phyloP scores from a whole-genome alignment of 2,329 filamentous ascomycete genomes.

The Alternaria burnsii region DNA sequence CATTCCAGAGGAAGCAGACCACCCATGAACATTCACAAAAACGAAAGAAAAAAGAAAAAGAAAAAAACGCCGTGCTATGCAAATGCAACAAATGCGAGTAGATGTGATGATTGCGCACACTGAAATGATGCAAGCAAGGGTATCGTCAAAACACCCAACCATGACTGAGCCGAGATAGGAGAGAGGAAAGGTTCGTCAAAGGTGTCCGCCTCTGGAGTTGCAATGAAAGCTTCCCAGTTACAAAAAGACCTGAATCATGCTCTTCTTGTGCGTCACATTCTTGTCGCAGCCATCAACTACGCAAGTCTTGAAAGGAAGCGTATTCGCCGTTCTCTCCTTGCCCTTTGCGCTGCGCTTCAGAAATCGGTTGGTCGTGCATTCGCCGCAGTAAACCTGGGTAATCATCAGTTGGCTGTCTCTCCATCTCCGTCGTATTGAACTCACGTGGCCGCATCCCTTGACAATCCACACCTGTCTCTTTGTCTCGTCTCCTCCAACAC shows the following conservation, averaged over 20 bases:
- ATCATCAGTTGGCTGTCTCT: background rate
- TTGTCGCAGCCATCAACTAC: slow-evolving; percentile 56
- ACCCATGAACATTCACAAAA: too few species aligned
- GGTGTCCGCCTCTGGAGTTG: too few species aligned
- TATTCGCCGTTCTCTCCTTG: slow-evolving; percentile 45
- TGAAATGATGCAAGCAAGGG: slow-evolving; percentile 9
- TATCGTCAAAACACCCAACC: slow-evolving; percentile 21
- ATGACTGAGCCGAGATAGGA: slow-evolving; percentile 1
- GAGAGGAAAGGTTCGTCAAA: background rate
- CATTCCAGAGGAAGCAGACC: background rate
- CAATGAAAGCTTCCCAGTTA: slow-evolving; percentile 20
- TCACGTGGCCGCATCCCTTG: slow-evolving; percentile 90
- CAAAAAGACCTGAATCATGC: slow-evolving; percentile 55
- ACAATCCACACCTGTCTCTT: slow-evolving; percentile 94
- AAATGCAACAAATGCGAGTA: slow-evolving; percentile 21
- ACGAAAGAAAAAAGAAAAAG: background rate
- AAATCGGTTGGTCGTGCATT: slow-evolving; percentile 56
- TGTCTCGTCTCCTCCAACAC: slow-evolving; percentile 70
- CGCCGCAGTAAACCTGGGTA: slow-evolving; percentile 62
- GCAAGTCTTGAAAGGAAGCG: slow-evolving; percentile 55
- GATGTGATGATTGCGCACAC: background rate
- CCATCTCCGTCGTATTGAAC: slow-evolving; percentile 38
- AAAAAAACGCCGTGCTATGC: slow-evolving; percentile 29
- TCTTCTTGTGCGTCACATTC: slow-evolving; percentile 40
- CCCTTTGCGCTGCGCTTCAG: slow-evolving; percentile 51